These are phyloP conservation scores for Aspergillus sp. DNA, from an alignment of 2,329 filamentous ascomycete species.

Conservation along the genomic window DNA sequence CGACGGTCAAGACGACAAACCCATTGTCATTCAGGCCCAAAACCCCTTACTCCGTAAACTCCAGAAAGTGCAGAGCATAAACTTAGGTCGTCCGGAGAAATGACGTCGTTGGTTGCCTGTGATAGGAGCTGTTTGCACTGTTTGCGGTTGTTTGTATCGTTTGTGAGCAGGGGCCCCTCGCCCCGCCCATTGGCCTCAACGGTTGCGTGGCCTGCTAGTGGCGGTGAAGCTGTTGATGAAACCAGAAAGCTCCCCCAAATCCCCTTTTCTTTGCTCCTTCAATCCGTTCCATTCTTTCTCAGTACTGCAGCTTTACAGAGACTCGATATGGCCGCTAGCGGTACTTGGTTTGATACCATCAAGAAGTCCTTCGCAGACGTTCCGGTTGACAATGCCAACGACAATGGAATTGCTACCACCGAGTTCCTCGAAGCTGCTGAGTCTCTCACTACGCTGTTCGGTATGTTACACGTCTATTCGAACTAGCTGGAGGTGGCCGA, in stretches of 20 bases:
- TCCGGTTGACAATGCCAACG: conserved; percentile 69
- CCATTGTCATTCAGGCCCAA: background rate
- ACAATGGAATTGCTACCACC: conserved; percentile 74
- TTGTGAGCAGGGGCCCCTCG: conserved; percentile 15
- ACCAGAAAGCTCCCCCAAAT: conserved; percentile 6
- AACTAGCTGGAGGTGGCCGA: background rate
- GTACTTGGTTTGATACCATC: conserved; percentile 81
- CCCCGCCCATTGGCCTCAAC: conserved; percentile 19
- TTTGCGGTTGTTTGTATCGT: conserved; percentile 22
- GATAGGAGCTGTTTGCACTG: conserved; percentile 9
- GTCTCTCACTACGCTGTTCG: conserved; percentile 82
- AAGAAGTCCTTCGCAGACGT: conserved; percentile 83
- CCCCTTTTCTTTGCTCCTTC: conserved; percentile 9
- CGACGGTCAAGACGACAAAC: background rate
- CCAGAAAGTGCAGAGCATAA: background rate
- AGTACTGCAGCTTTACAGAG: background rate
- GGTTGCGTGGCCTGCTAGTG: conserved; percentile 32
- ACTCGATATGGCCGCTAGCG: conserved; percentile 30
- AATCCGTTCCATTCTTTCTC: conserved; percentile 7
- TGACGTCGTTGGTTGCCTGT: conserved; percentile 31
- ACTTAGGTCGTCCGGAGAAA: conserved; percentile 15
- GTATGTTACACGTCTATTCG: conserved; percentile 46
- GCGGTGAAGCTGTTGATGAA: conserved; percentile 28
- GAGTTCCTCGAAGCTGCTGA: conserved; percentile 92
- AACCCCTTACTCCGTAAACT: background rate